A percentile compares a stretch with the other conserved stretches of the same genome.
Conservation (phyloP, 1,284 basidiomycete genomes). For the Ceratobasidium sp. region DNA sequence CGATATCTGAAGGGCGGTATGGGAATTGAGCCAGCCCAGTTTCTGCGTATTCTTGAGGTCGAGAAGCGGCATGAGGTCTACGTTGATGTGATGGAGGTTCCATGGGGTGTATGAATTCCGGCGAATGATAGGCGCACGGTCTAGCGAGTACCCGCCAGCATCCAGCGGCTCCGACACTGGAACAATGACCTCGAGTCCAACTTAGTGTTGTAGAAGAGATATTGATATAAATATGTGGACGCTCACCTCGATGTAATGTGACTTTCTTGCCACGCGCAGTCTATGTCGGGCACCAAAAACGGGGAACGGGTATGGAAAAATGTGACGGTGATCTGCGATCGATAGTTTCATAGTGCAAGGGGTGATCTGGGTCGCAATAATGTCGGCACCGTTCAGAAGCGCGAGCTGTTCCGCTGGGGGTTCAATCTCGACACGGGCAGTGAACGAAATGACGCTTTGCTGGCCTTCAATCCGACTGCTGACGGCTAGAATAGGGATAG, state of each 20-base stretch:
- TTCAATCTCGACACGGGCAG: neutral
- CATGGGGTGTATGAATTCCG: conserved; percentile 45
- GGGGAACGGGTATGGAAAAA: conserved; percentile 16
- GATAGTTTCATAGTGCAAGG: conserved; percentile 13
- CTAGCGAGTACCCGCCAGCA: conserved; percentile 48
- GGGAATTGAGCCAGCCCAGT: neutral
- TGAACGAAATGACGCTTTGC: neutral
- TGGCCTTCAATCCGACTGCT: neutral
- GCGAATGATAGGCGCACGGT: conserved; percentile 52
- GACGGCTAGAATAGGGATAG: neutral
- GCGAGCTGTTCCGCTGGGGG: neutral
- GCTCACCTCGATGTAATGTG: conserved; percentile 32
- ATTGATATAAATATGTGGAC: neutral
- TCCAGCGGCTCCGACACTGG: conserved; percentile 49
- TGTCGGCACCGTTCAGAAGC: neutral
- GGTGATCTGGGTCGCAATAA: neutral
- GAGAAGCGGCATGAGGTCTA: conserved; percentile 48
- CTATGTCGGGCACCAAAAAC: neutral
- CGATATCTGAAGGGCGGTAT: neutral
- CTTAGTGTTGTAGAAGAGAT: conserved; percentile 17
- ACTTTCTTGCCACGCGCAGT: conserved; percentile 8
- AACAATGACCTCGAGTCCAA: conserved; percentile 50
- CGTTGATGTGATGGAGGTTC: conserved; percentile 52
- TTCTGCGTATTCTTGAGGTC: conserved; percentile 38
- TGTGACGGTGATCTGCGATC: neutral